A percentile compares a stretch with the other conserved stretches of the same genome.
phyloP scores from a whole-genome alignment of 208 protist genomes.

The Leishmania guyanensis region DNA sequence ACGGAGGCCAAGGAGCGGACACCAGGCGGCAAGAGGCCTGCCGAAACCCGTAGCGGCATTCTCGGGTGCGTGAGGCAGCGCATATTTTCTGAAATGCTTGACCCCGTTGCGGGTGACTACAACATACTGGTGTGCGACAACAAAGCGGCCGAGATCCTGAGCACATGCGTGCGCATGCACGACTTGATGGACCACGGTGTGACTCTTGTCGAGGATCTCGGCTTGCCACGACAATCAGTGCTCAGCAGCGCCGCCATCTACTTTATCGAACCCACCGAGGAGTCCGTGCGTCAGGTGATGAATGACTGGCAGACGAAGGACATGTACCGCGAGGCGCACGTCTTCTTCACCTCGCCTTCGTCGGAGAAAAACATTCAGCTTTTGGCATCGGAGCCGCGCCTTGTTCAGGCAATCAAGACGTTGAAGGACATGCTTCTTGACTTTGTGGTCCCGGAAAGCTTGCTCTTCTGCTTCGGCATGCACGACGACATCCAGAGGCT shows the following conservation, averaged over 20 bases:
- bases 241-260: constrained; percentile 71
- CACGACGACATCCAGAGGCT: constrained; percentile 52
- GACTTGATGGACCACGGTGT: constrained; percentile 82
- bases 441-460: constrained; percentile 61
- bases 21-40: constrained; percentile 15
- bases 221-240: constrained; percentile 60
- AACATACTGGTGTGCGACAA: constrained; percentile 80
- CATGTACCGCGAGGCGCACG: constrained; percentile 70
- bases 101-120: constrained; percentile 48
- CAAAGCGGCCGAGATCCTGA: constrained; percentile 56
- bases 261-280: constrained; percentile 56
- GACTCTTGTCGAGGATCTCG: constrained; percentile 77
- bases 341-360: constrained; percentile 68
- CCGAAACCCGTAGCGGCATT: constrained; percentile 39
- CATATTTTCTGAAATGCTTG: constrained; percentile 65
- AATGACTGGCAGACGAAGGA: constrained; percentile 64
- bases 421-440: constrained; percentile 76
- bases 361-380: constrained; percentile 45
- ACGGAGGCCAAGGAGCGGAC: not conserved
- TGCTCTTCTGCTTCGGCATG: constrained; percentile 75
- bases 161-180: constrained; percentile 66
- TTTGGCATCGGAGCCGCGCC: constrained; percentile 39
- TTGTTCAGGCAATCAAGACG: constrained; percentile 48
- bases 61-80: constrained; percentile 58
- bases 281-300: constrained; percentile 54